Evolutionary conservation across 108 stramenopile species (phyloP), one percentile per base, ranked within the genome.

Genomic region (Stephanodiscus minutulus): DNA sequence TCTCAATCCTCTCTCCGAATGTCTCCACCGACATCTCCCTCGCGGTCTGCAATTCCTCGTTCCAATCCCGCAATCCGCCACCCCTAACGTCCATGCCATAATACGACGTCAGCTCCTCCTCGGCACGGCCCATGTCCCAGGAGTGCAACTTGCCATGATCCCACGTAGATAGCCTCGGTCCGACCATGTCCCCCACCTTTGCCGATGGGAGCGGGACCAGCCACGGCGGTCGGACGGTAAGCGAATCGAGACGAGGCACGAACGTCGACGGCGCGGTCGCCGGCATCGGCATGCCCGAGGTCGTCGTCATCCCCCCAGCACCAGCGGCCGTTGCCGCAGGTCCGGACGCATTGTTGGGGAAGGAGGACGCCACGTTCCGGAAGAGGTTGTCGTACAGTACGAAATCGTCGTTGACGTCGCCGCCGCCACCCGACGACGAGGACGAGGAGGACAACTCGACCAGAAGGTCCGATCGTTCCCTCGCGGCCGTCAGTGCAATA

Each of bases 61-160:
- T 97, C 98, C 98, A 98, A 72, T 98, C 98, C 33, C 96, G 75
- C 37, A 84, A 53, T 5, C 85, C 83, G 8, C 97, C 97, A 57
- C 60, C 81, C 20, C 91, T 82, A 29, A 95, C 69, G 57, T 98
- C 97, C 67, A 98, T 80, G n/a, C 97, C 97, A 66, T 85, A 95
- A 8, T 79, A 76, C 41, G 73, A 69, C 1, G 78, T 66, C 12
- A 95, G 67, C 27, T 95, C 93, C 21, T 94, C 92, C 62, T 96
- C 95, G 6, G 90, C 77, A 13, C 89, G 77, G 7, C 59, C 47
- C n/a, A 58, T 39, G 70, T 86, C 88, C 62, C 82, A 88, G 27
- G 61, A 36, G 65, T 97, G 95, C 28, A 79, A 41, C 13, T 66
- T 54, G 5, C 66, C 35, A 33, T 66, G 62, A 55, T 85, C 65